Evolutionary conservation across 345 rosid species (phyloP), one percentile per base, ranked within the genome.

Genomic region (Orychophragmus violaceus): DNA sequence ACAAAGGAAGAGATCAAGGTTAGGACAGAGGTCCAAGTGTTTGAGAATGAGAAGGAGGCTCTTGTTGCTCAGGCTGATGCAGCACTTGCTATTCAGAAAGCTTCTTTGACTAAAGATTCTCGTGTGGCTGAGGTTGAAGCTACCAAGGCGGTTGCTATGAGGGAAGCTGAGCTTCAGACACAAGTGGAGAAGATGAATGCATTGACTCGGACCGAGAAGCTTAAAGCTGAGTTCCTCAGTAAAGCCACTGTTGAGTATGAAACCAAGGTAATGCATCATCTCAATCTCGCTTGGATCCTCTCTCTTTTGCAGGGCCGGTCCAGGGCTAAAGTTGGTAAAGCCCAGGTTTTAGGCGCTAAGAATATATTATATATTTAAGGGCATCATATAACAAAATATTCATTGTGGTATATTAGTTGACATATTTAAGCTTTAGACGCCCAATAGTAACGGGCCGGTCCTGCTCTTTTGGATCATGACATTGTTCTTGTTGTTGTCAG

Each of bases 91-190:
- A 87, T 80, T 75, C 83, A 84, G 80, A 87, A 81, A 68, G 95
- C 95, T 5, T 75, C 82, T 2, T 79, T 87, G 92, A 28, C 80
- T 0, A 74, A 36, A 80, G 72, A 76, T 44, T 78, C 90, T 3
- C 80, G 84, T 58, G 80, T 87, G 53, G 97, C 90, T 18, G 88
- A 90, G 78, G 90, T 90, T 37, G 94, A 87, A 76, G 87, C 95
- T 0, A 5, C 79, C 22, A 90, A 87, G 67, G 85, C 89, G 0
- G 95, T 84, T 54, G 81, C 90, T 0, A 68, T 86, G 56, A 76
- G 90, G 25, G 97, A 83, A 35, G 95, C 95, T 10, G 92, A 85
- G 86, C 66, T 90, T 70, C 95, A 90, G 61, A 70, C 48, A 16
- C 81, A 85, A 65, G 92, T 90, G 1, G 95, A 87, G 78, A 77